phyloP scores from a whole-genome alignment of 2,329 filamentous ascomycete species.

The Byssochlamys sp. region DNA sequence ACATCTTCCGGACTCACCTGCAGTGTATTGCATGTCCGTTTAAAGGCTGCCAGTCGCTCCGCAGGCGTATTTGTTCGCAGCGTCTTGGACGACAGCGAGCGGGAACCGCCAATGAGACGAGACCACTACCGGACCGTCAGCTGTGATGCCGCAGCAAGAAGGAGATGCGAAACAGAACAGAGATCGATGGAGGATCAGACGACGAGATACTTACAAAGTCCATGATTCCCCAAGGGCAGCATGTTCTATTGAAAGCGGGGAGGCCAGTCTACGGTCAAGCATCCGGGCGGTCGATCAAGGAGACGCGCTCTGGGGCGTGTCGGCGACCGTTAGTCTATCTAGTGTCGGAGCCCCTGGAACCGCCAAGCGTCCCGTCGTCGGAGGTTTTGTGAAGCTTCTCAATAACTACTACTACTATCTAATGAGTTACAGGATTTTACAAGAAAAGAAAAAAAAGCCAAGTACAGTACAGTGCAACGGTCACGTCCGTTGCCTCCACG shows the following conservation, averaged over 20 bases:
- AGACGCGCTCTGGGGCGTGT: background rate
- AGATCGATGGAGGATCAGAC: background rate
- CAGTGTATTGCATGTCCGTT: constrained; percentile 46
- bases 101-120: constrained; percentile 51
- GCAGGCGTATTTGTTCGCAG: constrained; percentile 46
- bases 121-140: constrained; percentile 40
- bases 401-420: background rate
- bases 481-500: background rate
- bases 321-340: background rate
- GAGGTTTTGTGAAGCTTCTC: background rate
- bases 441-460: background rate
- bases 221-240: constrained; percentile 27
- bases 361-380: background rate
- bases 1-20: constrained; percentile 3
- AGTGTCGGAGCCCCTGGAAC: background rate
- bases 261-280: background rate
- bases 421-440: background rate
- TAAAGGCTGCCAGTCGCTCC: constrained; percentile 53
- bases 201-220: constrained; percentile 35
- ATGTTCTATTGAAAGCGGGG: constrained; percentile 9
- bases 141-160: background rate
- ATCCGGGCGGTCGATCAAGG: background rate
- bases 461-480: background rate
- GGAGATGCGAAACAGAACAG: background rate
- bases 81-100: constrained; percentile 38